Percentiles rank a stretch among this genome's conserved stretches.
These are phyloP conservation scores for Micromonas pusilla DNA, from an alignment of 139 green algal genomes.

Conservation along the genomic window DNA sequence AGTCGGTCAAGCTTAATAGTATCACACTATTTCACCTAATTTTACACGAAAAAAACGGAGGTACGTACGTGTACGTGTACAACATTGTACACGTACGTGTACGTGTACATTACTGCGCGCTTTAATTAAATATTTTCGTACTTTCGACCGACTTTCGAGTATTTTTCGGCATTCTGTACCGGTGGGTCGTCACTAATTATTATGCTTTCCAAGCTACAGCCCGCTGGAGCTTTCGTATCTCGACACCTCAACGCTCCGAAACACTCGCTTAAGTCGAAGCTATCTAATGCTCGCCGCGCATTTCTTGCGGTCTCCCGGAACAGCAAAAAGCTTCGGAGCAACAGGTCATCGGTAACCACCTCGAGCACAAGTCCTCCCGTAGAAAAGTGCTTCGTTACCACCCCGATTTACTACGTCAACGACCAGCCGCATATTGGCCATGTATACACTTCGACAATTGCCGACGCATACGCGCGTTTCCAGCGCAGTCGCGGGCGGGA, in stretches of 20 bases:
- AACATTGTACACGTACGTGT: too few species aligned
- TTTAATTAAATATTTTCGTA: too few species aligned
- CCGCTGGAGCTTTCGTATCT: background rate
- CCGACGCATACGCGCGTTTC: constrained; percentile 76
- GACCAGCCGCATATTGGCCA: constrained; percentile 94
- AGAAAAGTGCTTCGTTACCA: constrained; percentile 59
- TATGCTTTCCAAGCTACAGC: background rate
- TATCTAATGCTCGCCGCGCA: background rate
- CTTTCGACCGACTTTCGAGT: too few species aligned
- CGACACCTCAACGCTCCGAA: background rate
- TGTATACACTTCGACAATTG: constrained; percentile 92
- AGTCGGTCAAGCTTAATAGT: too few species aligned
- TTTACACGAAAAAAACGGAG: too few species aligned
- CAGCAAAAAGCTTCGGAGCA: background rate
- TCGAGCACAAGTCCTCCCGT: background rate
- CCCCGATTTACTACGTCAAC: constrained; percentile 91
- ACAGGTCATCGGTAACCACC: background rate
- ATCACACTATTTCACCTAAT: too few species aligned
- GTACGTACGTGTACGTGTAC: too few species aligned
- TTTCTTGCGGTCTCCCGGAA: background rate
- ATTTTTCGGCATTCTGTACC: too few species aligned
- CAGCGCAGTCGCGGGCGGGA: constrained; percentile 64
- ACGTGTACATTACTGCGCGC: too few species aligned
- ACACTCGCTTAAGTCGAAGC: background rate
- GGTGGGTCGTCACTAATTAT: too few species aligned